Base-by-base conservation (phyloP, 2,329 filamentous ascomycete species). In the Sporothrix mexicana region DNA sequence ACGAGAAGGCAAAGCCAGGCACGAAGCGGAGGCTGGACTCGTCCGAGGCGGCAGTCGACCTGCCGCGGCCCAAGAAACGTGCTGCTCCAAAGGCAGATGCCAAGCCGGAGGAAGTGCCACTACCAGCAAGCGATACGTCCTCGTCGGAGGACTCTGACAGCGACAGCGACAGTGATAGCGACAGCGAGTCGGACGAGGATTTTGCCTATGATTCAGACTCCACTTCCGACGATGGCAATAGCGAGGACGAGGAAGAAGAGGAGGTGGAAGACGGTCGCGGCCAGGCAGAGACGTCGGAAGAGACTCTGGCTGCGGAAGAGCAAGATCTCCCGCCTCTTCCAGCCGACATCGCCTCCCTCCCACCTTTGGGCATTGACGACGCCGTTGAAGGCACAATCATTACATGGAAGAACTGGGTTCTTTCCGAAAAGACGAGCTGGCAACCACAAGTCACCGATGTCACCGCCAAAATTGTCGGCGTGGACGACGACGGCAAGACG, bases 301-400 rank as follows among this genome's bases (percentile, higher is more conserved):
- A 30, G 47, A 51, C 64, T 6, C 20, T 36, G 15, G 45, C 5
- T 36, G 17, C 23, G 4, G 12, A 41, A 43, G 77, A 85, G 23
- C 84, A 90, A 30, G 92, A 95, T 78, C 81, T 95, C 0, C 90
- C 90, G 2, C 80, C 84, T 5, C 80, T 93, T 0, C 90, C 91
- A 0, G 80, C 82, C 3, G 88, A 93, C 76, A 70, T 88, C 1
- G 83, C 83, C 4, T 80, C 81, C 0, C 84, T 94, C 2, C 83
- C 88, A 0, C 72, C 77, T 2, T 81, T 94, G 0, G 77, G 80
- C 0, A 79, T 83, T 0, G 83, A 81, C 0, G 83, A 88, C 41
- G 85, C 86, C 4, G 82, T 84, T 72, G 77, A 82, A 0, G 91
- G 90, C 10, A 91, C 91, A 83, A 84, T 92, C 17, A 86, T 95